Evolutionary conservation across 257 asterid genomes (phyloP).

Genomic region (Jasminum sambac): DNA sequence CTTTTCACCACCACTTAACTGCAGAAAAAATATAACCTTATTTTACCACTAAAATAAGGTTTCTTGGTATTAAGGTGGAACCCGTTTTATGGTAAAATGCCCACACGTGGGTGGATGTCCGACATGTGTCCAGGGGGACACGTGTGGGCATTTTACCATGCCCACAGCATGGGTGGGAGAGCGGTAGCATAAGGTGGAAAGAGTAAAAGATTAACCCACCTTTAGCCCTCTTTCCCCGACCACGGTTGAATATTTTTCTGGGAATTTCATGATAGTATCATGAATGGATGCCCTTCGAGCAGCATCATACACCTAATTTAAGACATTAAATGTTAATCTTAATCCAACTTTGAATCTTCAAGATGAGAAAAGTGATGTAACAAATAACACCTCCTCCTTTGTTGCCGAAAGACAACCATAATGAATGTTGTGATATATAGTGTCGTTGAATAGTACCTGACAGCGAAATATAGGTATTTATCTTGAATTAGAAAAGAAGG

Average conservation of each 20-base stretch:
- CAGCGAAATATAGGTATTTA: slow-evolving; percentile 25
- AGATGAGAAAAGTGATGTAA: slow-evolving; percentile 9
- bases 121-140: too few relatives aligned
- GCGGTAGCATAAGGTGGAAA: neutral
- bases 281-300: slow-evolving; percentile 95
- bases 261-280: slow-evolving; percentile 90
- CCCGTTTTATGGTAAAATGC: too few relatives aligned
- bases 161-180: too few relatives aligned
- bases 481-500: slow-evolving; percentile 11
- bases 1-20: slow-evolving; percentile 99
- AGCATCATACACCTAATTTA: slow-evolving; percentile 78
- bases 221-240: slow-evolving; percentile 99
- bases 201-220: slow-evolving; percentile 49
- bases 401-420: slow-evolving; percentile 92
- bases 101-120: too few relatives aligned
- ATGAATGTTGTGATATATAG: slow-evolving; percentile 89
- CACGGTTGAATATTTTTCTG: slow-evolving; percentile 70
- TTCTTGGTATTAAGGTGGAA: too few relatives aligned
- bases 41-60: too few relatives aligned
- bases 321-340: slow-evolving; percentile 25
- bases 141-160: too few relatives aligned
- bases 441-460: slow-evolving; percentile 95
- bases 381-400: slow-evolving; percentile 70
- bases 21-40: slow-evolving; percentile 33
- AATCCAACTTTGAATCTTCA: slow-evolving; percentile 9